phyloP scores from a whole-genome alignment of 2,329 filamentous ascomycete genomes.

The Aspergillus fischeri region DNA sequence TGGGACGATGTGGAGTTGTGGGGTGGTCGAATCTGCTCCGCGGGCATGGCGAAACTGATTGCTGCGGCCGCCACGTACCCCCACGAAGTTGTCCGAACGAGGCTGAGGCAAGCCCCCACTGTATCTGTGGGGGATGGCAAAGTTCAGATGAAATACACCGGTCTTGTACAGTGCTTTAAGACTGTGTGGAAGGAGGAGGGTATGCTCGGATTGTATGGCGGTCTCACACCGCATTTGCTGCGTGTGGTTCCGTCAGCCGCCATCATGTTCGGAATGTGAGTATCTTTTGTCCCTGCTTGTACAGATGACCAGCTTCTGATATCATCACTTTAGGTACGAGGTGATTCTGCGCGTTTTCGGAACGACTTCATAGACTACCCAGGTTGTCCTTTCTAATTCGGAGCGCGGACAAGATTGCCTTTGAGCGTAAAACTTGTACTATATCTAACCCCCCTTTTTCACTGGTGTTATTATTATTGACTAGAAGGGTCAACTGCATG shows the following conservation, averaged over 20 bases:
- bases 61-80: conserved; percentile 85
- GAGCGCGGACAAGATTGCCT: neutral
- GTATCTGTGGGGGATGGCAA: conserved; percentile 60
- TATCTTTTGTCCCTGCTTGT: conserved; percentile 2
- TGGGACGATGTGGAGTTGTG: conserved; percentile 75
- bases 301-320: conserved; percentile 28
- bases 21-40: conserved; percentile 75
- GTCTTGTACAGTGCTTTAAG: conserved; percentile 82
- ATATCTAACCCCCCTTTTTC: neutral
- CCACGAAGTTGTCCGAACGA: conserved; percentile 83
- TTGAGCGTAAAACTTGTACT: conserved; percentile 1
- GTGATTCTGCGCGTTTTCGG: conserved; percentile 31
- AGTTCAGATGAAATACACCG: conserved; percentile 78
- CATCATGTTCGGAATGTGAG: conserved; percentile 92
- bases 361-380: conserved; percentile 26
- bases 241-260: conserved; percentile 86
- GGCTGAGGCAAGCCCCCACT: conserved; percentile 82
- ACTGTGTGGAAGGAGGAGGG: conserved; percentile 86
- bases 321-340: conserved; percentile 28
- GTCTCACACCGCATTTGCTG: conserved; percentile 85
- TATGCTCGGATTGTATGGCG: conserved; percentile 79
- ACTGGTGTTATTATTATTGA: neutral
- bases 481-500: conserved; percentile 2
- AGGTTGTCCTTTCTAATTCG: neutral
- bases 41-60: conserved; percentile 72